Evolutionary conservation across 2,329 filamentous ascomycete species (phyloP).

Genomic region (Geosmithia flava): DNA sequence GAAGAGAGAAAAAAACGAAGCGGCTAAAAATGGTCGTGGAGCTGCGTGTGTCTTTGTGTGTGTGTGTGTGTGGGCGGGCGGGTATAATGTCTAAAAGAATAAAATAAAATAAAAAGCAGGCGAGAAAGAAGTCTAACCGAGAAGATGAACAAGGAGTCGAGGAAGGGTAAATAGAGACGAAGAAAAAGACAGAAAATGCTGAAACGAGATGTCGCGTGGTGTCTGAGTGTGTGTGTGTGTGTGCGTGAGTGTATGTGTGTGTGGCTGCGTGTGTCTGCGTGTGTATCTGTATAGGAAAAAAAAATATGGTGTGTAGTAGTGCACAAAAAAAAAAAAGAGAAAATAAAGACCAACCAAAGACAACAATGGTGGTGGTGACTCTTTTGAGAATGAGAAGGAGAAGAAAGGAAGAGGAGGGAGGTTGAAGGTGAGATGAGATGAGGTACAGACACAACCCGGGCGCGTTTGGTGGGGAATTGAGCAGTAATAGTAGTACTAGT

Average conservation of each 20-base stretch:
- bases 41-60: too few species aligned
- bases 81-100: constrained; percentile 1
- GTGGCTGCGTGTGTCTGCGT: neutral
- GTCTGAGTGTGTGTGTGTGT: neutral
- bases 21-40: neutral
- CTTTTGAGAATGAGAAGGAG: too few species aligned
- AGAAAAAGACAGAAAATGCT: neutral
- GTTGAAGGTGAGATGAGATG: neutral
- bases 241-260: neutral
- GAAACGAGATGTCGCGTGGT: neutral
- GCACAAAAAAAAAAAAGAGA: too few species aligned
- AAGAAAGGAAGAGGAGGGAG: neutral
- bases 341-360: too few species aligned
- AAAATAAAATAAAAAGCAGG: neutral
- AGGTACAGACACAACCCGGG: neutral
- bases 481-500: too few species aligned
- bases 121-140: constrained; percentile 2
- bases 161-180: neutral
- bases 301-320: too few species aligned
- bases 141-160: constrained; percentile 1
- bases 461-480: too few species aligned
- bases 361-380: too few species aligned
- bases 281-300: too few species aligned
- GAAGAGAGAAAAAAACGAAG: neutral
- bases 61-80: neutral